phyloP scores from a whole-genome alignment of 176 grass and related monocot genomes.

The Cymbopogon citratus region DNA sequence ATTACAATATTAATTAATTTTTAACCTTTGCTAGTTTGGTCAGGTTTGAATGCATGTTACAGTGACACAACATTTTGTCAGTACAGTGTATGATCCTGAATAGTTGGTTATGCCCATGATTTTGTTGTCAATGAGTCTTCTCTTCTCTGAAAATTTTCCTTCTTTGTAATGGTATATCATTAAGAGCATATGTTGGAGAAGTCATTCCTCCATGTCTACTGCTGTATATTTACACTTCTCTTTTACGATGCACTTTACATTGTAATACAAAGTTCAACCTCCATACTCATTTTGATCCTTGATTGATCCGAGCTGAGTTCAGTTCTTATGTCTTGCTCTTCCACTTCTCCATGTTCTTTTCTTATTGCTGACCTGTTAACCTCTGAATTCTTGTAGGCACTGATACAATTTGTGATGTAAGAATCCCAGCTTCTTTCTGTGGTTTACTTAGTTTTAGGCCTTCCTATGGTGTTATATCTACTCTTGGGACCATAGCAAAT shows the following conservation, averaged over 20 bases:
- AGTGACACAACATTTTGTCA: background rate
- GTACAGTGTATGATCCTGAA: slow-evolving; percentile 1
- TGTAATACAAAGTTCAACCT: background rate
- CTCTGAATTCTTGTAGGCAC: slow-evolving; percentile 48
- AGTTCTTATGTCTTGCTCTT: slow-evolving; percentile 19
- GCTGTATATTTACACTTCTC: background rate
- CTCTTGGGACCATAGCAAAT: slow-evolving; percentile 72
- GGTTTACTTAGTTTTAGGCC: slow-evolving; percentile 76
- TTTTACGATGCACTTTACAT: background rate
- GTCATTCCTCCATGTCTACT: background rate
- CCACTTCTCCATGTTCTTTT: slow-evolving; percentile 12
- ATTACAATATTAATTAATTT: background rate
- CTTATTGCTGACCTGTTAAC: slow-evolving; percentile 10
- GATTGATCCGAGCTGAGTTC: slow-evolving; percentile 9
- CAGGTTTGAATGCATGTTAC: background rate
- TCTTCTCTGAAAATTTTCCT: background rate
- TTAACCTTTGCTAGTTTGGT: background rate
- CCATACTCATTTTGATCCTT: slow-evolving; percentile 1
- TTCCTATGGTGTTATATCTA: slow-evolving; percentile 80
- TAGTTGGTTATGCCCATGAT: slow-evolving; percentile 4
- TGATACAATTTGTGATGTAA: slow-evolving; percentile 82
- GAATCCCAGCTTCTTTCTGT: slow-evolving; percentile 91
- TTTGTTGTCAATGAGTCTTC: slow-evolving; percentile 12
- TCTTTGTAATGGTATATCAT: background rate
- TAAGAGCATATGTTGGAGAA: slow-evolving; percentile 5